Evolutionary conservation across 2,329 filamentous ascomycete genomes (phyloP).

Genomic region (Triangularia setosa): DNA sequence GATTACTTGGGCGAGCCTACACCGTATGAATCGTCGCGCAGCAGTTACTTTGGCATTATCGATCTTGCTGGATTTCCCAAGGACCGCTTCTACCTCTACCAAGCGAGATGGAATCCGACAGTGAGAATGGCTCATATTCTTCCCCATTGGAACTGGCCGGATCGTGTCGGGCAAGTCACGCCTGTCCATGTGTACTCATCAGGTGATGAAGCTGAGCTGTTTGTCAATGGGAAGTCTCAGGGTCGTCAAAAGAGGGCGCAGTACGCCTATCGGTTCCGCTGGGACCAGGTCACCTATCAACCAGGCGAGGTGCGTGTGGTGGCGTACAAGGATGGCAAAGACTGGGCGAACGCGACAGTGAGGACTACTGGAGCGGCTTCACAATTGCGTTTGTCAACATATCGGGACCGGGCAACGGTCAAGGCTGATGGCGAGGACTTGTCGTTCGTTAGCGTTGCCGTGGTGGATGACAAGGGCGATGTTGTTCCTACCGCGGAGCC

Average conservation of each 20-base stretch:
- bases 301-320: slow-evolving; percentile 46
- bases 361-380: slow-evolving; percentile 40
- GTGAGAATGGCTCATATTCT: slow-evolving; percentile 48
- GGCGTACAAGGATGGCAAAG: slow-evolving; percentile 43
- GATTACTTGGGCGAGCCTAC: slow-evolving; percentile 31
- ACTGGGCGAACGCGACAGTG: slow-evolving; percentile 43
- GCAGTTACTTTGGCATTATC: slow-evolving; percentile 54
- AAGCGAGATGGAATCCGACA: slow-evolving; percentile 49
- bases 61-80: slow-evolving; percentile 56
- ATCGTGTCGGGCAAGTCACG: slow-evolving; percentile 43
- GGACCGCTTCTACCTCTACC: slow-evolving; percentile 53
- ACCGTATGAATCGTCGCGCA: slow-evolving; percentile 42
- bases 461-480: slow-evolving; percentile 42
- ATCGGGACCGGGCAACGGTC: slow-evolving; percentile 37
- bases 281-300: slow-evolving; percentile 48
- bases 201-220: slow-evolving; percentile 52
- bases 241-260: slow-evolving; percentile 37
- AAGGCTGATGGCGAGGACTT: slow-evolving; percentile 42
- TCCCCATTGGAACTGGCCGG: slow-evolving; percentile 54
- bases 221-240: slow-evolving; percentile 46
- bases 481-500: slow-evolving; percentile 41
- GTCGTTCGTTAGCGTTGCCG: slow-evolving; percentile 42
- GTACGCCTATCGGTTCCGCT: slow-evolving; percentile 47
- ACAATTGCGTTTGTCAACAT: slow-evolving; percentile 35
- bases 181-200: slow-evolving; percentile 52